Base-by-base conservation (phyloP, 108 stramenopile species). In the Craspedostauros australis region DNA sequence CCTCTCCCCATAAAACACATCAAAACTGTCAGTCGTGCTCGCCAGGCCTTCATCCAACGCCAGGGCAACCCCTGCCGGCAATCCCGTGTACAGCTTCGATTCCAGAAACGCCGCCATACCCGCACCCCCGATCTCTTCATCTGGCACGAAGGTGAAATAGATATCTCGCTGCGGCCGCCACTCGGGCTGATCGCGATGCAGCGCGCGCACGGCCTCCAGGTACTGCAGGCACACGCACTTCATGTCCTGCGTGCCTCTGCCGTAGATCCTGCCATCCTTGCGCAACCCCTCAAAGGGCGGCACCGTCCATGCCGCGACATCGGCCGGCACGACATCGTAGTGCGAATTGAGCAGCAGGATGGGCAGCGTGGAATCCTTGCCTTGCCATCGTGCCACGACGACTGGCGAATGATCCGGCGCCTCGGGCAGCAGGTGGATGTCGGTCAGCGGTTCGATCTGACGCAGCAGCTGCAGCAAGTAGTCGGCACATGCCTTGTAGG, bases 151-250 rank as follows among this genome's bases (percentile, higher is more conserved):
- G 25, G 81, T 85, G 34, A 89, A 45, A 46, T 85, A 71, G 26
- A 89, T 72, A 8, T 55, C 43, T 5, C 88, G 73, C 37, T 61
- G 56, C 1, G 88, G 88, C 31, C 43, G 29, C 58, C 59, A 87
- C 1, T 44, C 55, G 4, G 64, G 26, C 9, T 56, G 65, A 46
- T 59, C n/a, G 6, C 56, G 12, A 0, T 38, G 24, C 19, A 59
- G 39, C 27, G 65, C 59, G 3, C 72, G 62, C 34, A 97, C 57
- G 9, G 93, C 91, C 52, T 85, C 86, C 26, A 98, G 76, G 59
- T 98, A 98, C 66, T 98, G 97, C 6, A 93, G 68, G 39, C 90
- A 92, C 8, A 98, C 97, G 70, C 91, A 93, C 58, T 97, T 96
- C 96, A 97, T 97, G 67, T 95, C 94, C 68, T 96, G 95, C 14